phyloP scores from a whole-genome alignment of 2,329 filamentous ascomycete genomes.

The Fusarium circinatum region DNA sequence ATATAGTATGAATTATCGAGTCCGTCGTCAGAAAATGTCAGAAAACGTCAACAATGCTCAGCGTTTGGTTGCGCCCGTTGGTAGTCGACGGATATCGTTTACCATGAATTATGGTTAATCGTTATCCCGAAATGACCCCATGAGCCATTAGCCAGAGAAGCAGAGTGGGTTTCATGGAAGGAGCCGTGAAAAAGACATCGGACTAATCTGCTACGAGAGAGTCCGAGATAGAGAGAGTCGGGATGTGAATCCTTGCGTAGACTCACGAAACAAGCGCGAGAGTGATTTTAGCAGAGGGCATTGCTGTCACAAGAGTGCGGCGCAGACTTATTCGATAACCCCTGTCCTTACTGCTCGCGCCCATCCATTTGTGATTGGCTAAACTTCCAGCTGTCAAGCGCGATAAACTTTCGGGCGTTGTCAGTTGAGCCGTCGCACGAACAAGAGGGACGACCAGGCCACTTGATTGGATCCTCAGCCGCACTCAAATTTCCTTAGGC shows the following conservation, averaged over 20 bases:
- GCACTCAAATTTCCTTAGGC: constrained; percentile 8
- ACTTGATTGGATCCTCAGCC: constrained; percentile 27
- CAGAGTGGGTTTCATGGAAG: neutral
- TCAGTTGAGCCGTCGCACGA: constrained; percentile 1
- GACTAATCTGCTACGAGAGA: neutral
- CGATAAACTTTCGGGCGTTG: constrained; percentile 2
- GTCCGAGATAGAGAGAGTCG: neutral
- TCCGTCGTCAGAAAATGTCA: neutral
- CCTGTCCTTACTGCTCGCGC: constrained; percentile 3
- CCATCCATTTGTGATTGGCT: constrained; percentile 1
- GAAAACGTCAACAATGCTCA: neutral
- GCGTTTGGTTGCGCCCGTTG: neutral
- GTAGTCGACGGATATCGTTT: neutral
- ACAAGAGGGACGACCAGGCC: constrained; percentile 5
- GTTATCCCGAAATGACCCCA: neutral
- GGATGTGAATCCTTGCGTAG: constrained; percentile 14
- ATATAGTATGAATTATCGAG: neutral
- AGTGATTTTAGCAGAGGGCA: neutral
- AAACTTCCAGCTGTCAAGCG: constrained; percentile 18
- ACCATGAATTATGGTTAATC: neutral
- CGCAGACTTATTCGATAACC: constrained; percentile 2
- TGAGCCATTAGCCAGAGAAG: neutral
- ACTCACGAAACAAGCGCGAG: constrained; percentile 34
- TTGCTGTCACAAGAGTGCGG: constrained; percentile 6
- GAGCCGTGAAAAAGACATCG: neutral